Percentiles rank a stretch among this genome's conserved stretches.
These are phyloP conservation scores for Pterocarpus santalinus DNA, from an alignment of 306 rosid genomes.

Conservation along the genomic window DNA sequence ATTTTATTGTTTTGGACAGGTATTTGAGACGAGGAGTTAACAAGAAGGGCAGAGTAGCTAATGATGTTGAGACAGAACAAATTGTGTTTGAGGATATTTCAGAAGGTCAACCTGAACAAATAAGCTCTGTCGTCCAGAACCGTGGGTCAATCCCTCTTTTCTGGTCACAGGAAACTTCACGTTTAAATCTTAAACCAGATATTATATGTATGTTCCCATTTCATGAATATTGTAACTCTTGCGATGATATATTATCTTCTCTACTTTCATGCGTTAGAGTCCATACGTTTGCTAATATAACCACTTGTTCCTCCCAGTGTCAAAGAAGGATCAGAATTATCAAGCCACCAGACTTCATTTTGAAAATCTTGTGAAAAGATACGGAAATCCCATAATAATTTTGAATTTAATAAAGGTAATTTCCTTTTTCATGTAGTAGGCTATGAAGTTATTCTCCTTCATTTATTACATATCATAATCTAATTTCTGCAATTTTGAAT, in stretches of 20 bases:
- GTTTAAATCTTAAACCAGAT: conserved; percentile 85
- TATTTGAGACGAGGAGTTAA: conserved; percentile 94
- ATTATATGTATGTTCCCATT: conserved; percentile 68
- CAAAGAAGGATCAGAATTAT: conserved; percentile 80
- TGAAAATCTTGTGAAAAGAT: conserved; percentile 87
- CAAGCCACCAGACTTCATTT: conserved; percentile 94
- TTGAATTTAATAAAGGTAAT: conserved; percentile 93
- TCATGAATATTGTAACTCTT: conserved; percentile 24
- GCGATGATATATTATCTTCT: conserved; percentile 15
- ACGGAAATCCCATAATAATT: conserved; percentile 94
- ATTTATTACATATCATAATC: conserved; percentile 3
- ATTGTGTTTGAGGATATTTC: conserved; percentile 75
- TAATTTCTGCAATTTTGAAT: not conserved
- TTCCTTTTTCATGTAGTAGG: conserved; percentile 6
- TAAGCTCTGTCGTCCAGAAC: conserved; percentile 91
- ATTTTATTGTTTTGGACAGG: conserved; percentile 53
- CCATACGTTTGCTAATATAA: conserved; percentile 39
- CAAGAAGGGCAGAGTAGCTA: conserved; percentile 96
- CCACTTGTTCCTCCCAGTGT: conserved; percentile 63
- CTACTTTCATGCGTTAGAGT: conserved; percentile 20
- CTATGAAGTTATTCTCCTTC: conserved; percentile 1
- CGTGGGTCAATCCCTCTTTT: conserved; percentile 98
- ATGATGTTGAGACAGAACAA: conserved; percentile 98
- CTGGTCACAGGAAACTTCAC: conserved; percentile 99
- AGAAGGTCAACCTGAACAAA: conserved; percentile 69